phyloP scores from a whole-genome alignment of 1,284 basidiomycete genomes.

The Leccinum fallax region DNA sequence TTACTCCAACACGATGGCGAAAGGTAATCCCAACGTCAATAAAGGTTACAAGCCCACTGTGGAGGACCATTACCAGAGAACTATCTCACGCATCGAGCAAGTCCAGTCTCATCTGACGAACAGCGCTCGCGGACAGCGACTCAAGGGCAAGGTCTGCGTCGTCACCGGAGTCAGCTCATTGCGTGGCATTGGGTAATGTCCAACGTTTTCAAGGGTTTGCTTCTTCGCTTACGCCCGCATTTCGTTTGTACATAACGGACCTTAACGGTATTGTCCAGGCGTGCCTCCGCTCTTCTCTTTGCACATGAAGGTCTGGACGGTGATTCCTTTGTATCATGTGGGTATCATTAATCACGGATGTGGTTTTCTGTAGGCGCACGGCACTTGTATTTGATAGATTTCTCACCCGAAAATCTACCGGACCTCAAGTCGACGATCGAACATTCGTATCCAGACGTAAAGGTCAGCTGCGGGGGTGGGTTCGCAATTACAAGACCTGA shows the following conservation, averaged over 20 bases:
- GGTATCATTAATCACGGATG: conserved; percentile 9
- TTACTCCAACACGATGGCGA: conserved; percentile 16
- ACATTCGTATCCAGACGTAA: conserved; percentile 70
- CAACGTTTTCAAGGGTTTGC: conserved; percentile 6
- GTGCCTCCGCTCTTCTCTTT: conserved; percentile 74
- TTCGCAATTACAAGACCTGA: conserved; percentile 10
- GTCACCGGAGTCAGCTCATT: conserved; percentile 86
- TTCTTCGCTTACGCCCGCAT: conserved; percentile 15
- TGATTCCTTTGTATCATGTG: not conserved
- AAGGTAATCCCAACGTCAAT: conserved; percentile 11
- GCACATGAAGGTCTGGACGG: conserved; percentile 73
- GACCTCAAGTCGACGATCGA: conserved; percentile 71
- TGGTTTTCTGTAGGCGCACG: conserved; percentile 63
- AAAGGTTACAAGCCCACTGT: conserved; percentile 19
- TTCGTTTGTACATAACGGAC: conserved; percentile 6
- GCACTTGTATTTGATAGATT: conserved; percentile 87
- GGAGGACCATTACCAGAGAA: conserved; percentile 57
- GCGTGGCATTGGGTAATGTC: conserved; percentile 68
- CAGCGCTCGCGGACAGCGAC: conserved; percentile 55
- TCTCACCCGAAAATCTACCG: conserved; percentile 68
- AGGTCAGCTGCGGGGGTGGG: conserved; percentile 46
- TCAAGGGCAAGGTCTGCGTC: conserved; percentile 86
- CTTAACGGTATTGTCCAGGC: conserved; percentile 43
- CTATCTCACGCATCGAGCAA: conserved; percentile 63
- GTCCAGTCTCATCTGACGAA: conserved; percentile 72